Evolutionary conservation across 1,284 basidiomycete genomes (phyloP).

Genomic region (Microbotryum scabiosae): DNA sequence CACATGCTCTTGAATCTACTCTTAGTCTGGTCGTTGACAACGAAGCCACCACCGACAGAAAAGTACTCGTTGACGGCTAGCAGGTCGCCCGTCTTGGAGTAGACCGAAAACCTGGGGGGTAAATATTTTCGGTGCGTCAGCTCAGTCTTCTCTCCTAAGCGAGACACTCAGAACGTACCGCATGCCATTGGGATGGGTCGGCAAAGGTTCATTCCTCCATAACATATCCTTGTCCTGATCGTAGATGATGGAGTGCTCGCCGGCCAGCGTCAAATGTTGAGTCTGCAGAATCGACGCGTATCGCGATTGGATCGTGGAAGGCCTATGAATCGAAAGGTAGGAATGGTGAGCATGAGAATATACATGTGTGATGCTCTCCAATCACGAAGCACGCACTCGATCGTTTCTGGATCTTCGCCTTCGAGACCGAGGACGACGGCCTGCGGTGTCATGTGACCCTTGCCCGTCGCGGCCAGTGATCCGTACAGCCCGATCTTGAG

Average conservation of each 20-base stretch:
- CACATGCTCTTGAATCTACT: conserved; percentile 41
- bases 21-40: conserved; percentile 77
- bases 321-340: conserved; percentile 1
- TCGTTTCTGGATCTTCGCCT: conserved; percentile 50
- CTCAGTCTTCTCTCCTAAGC: conserved; percentile 66
- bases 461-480: conserved; percentile 54
- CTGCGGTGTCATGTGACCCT: conserved; percentile 86
- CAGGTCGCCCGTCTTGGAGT: conserved; percentile 68
- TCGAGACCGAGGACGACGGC: conserved; percentile 84
- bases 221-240: conserved; percentile 84
- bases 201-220: conserved; percentile 67
- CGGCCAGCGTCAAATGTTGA: conserved; percentile 62
- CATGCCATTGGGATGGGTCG: conserved; percentile 37
- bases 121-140: conserved; percentile 39
- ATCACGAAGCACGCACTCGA: conserved; percentile 47
- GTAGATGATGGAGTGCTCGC: conserved; percentile 64
- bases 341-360: background rate
- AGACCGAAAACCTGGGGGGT: conserved; percentile 61
- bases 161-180: conserved; percentile 49
- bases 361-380: background rate
- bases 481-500: conserved; percentile 78
- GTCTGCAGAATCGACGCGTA: conserved; percentile 61
- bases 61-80: conserved; percentile 94
- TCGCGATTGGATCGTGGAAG: conserved; percentile 42
- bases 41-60: conserved; percentile 76